These are phyloP conservation scores for Friedmanniomyces simplex DNA, from an alignment of 495 filamentous ascomycete species.

Conservation along the genomic window DNA sequence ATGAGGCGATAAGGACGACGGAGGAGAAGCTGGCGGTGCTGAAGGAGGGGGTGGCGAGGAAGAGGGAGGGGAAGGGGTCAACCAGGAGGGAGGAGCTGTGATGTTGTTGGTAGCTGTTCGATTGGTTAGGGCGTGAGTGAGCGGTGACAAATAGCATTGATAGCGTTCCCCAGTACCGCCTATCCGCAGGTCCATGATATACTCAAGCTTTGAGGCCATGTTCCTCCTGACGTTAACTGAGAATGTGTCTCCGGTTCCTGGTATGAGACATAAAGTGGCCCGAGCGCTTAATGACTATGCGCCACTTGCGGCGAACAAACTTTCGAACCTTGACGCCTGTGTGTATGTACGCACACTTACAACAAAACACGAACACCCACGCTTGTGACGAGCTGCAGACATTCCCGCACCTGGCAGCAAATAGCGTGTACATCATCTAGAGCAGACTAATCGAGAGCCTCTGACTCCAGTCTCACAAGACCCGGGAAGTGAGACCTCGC, in stretches of 20 bases:
- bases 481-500: not conserved
- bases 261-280: too few species aligned
- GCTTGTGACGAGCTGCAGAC: too few species aligned
- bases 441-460: too few species aligned
- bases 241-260: too few species aligned
- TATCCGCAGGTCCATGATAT: not conserved
- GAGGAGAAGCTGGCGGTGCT: constrained; percentile 69
- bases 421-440: too few species aligned
- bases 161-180: too few species aligned
- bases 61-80: constrained; percentile 26
- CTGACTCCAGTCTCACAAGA: not conserved
- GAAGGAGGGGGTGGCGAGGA: constrained; percentile 58
- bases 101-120: not conserved
- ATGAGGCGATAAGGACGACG: constrained; percentile 73
- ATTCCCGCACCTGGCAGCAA: too few species aligned
- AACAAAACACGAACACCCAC: not conserved
- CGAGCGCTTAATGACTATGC: not conserved
- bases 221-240: too few species aligned
- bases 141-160: too few species aligned
- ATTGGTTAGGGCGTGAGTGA: too few species aligned
- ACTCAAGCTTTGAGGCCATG: too few species aligned
- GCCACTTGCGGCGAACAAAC: not conserved
- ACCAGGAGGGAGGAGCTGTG: not conserved
- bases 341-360: not conserved
- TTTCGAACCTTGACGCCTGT: too few species aligned